Percentiles rank a stretch among this genome's conserved stretches.
These are phyloP conservation scores for Apiospora koreana DNA, from an alignment of 2,329 filamentous ascomycete species.

Conservation along the genomic window DNA sequence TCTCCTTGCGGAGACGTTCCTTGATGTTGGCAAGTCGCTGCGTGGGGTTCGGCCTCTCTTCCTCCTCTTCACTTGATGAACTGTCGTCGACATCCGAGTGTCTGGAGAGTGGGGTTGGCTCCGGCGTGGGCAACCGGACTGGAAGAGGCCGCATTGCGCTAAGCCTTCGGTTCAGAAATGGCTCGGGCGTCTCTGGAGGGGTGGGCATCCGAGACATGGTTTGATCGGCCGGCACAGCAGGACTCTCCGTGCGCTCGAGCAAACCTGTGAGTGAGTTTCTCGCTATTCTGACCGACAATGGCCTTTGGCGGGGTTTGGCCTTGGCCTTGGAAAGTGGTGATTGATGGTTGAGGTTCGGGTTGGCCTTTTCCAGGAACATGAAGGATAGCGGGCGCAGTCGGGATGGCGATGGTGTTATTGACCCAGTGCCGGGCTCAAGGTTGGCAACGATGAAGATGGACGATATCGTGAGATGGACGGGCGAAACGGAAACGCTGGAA, in stretches of 20 bases:
- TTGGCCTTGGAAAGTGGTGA: slow-evolving; percentile 21
- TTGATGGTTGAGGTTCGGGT: slow-evolving; percentile 13
- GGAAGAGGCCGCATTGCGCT: slow-evolving; percentile 3
- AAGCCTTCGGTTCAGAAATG: neutral
- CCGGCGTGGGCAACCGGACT: slow-evolving; percentile 2
- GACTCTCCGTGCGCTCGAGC: slow-evolving; percentile 15
- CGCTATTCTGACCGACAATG: slow-evolving; percentile 24
- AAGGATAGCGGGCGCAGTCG: slow-evolving; percentile 8
- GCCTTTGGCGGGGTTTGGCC: slow-evolving; percentile 22
- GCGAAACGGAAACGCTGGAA: neutral
- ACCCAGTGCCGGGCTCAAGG: slow-evolving; percentile 4
- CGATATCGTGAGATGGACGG: neutral
- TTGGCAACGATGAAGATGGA: slow-evolving; percentile 13
- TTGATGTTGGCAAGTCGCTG: slow-evolving; percentile 15
- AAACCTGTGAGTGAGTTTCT: slow-evolving; percentile 25
- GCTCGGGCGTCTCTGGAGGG: slow-evolving; percentile 7
- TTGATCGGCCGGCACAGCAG: neutral
- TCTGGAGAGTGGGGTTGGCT: slow-evolving; percentile 2
- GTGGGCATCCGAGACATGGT: slow-evolving; percentile 16
- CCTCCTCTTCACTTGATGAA: neutral
- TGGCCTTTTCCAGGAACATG: neutral
- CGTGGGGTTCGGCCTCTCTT: slow-evolving; percentile 7
- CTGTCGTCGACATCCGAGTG: neutral
- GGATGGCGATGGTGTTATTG: neutral
- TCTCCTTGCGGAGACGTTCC: slow-evolving; percentile 21